Percentiles rank a stretch among this genome's conserved stretches.
These are phyloP conservation scores for Phaeosphaeriaceae sp. DNA, from an alignment of 2,329 filamentous ascomycete genomes.

Conservation along the genomic window DNA sequence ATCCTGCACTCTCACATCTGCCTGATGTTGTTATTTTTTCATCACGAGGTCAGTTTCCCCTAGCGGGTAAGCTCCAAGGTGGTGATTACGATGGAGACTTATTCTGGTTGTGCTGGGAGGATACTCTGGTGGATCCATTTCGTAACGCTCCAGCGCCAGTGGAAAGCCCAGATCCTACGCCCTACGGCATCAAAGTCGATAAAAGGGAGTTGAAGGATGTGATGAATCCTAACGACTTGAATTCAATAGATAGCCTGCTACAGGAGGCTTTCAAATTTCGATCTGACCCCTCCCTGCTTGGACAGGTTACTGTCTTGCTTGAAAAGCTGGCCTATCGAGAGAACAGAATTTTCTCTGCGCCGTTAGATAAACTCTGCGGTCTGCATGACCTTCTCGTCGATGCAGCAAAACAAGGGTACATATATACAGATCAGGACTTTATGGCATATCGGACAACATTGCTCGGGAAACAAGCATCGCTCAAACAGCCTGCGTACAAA, in stretches of 20 bases:
- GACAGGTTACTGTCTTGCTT: constrained; percentile 68
- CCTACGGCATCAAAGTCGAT: constrained; percentile 60
- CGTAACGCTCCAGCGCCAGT: constrained; percentile 62
- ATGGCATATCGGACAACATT: constrained; percentile 59
- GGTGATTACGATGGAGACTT: constrained; percentile 83
- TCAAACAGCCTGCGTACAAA: constrained; percentile 50
- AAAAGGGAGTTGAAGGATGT: constrained; percentile 57
- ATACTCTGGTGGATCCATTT: constrained; percentile 69
- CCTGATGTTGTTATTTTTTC: constrained; percentile 84
- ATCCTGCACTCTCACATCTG: constrained; percentile 67
- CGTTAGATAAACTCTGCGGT: constrained; percentile 39
- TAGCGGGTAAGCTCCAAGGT: constrained; percentile 75
- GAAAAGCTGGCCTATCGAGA: constrained; percentile 65
- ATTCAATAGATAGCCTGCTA: constrained; percentile 57
- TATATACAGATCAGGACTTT: constrained; percentile 55
- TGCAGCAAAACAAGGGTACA: constrained; percentile 55
- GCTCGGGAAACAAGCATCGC: constrained; percentile 59
- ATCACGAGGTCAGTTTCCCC: constrained; percentile 63
- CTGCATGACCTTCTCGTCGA: constrained; percentile 57
- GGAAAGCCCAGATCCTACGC: constrained; percentile 53
- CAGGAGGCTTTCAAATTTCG: constrained; percentile 64
- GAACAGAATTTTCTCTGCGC: constrained; percentile 32
- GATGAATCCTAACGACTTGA: constrained; percentile 22
- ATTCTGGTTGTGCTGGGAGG: constrained; percentile 80
- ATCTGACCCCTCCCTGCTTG: constrained; percentile 63